Evolutionary conservation across 345 rosid species (phyloP), one percentile per base, ranked within the genome.

Genomic region (Luvunga scandens): DNA sequence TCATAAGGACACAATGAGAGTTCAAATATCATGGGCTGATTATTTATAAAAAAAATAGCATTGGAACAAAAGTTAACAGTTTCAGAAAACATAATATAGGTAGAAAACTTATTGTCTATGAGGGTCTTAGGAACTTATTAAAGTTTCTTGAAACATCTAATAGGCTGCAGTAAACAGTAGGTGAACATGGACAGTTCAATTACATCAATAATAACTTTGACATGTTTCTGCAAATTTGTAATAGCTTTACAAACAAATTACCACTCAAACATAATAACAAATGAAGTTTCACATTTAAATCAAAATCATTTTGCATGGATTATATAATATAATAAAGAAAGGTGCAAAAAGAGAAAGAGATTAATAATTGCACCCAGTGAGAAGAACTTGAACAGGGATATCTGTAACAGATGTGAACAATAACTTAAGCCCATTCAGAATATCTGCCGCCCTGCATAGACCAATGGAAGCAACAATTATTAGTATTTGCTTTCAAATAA

Each of bases 341-440:
- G 14, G 9, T 16, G 22, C 60, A 33, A 55, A 18, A 30, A 33
- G 18, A 34, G 30, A n/a, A 62, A 78, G n/a, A 73, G 50, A 50
- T 39, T 59, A 31, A 50, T 39, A 39, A 31, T 21, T 56, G 24
- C 91, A 91, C 98, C 98, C 93, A 50, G 89, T 86, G 57, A 87
- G 87, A 77, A 93, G 88, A 85, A 92, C 90, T 87, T 95, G 91
- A 75, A 84, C 86, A 77, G 98, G 97, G 65, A 95, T 83, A 78
- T 88, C 83, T 56, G 83, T 87, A 81, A 84, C 63, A 27, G 89
- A 84, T 24, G 67, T 72, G 31, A 92, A 93, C 80, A 90, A 77
- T 61, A 63, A 72, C 81, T 72, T 89, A 24, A 90, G 89, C 88
- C 90, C 90, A 19, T 72, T 83, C 77, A 88, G 59, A 82, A 95